These are phyloP conservation scores for Aspergillus udagawae DNA, from an alignment of 2,329 filamentous ascomycete genomes.

Conservation along the genomic window DNA sequence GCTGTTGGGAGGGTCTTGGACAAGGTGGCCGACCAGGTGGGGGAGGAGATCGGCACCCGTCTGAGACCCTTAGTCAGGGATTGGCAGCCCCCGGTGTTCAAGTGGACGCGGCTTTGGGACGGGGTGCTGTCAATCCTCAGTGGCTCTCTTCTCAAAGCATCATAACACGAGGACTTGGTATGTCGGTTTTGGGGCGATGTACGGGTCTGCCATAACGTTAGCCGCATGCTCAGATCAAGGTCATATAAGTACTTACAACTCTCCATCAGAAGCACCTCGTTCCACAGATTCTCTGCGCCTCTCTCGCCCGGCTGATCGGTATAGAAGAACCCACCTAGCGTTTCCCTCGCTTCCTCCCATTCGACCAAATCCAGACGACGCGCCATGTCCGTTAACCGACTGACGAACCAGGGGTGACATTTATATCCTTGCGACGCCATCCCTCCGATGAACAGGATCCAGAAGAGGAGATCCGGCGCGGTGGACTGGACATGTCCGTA, in stretches of 20 bases:
- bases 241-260: neutral
- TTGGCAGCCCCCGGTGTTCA: no score
- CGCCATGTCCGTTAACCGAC: slow-evolving; percentile 4
- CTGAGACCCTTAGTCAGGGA: no score
- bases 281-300: slow-evolving; percentile 4
- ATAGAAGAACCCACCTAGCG: slow-evolving; percentile 13
- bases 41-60: no score
- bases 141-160: neutral
- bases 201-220: neutral
- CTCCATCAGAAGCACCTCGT: slow-evolving; percentile 5
- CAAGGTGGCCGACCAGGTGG: no score
- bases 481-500: neutral
- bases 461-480: slow-evolving; percentile 11
- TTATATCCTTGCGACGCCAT: slow-evolving; percentile 12
- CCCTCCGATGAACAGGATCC: slow-evolving; percentile 15
- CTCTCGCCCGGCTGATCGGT: neutral
- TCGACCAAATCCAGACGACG: slow-evolving; percentile 4
- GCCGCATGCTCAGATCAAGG: neutral
- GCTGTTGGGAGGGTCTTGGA: no score
- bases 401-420: slow-evolving; percentile 12
- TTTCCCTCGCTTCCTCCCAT: slow-evolving; percentile 5
- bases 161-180: neutral
- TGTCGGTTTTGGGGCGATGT: neutral
- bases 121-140: no score
- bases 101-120: no score